Conservation (phyloP, 352 stramenopile genomes). For the Pythium biforme region DNA sequence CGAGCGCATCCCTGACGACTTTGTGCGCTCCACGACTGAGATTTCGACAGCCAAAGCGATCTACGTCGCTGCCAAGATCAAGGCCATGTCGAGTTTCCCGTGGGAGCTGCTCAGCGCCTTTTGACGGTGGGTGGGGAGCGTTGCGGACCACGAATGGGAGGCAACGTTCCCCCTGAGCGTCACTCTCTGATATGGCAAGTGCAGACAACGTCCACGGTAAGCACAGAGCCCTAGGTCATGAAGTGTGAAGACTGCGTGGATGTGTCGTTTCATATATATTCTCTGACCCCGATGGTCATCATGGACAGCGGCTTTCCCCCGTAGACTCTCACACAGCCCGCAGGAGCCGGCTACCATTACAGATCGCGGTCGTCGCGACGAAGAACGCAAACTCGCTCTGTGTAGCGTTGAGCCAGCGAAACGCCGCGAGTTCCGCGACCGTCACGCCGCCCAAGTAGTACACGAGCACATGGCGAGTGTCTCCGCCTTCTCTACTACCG, state of each 20-base stretch:
- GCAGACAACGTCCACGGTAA: no score
- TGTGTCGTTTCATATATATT: not conserved
- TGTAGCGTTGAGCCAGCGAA: conserved; percentile 68
- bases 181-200: conserved; percentile 1
- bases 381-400: conserved; percentile 66
- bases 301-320: no score
- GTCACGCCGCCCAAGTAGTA: conserved; percentile 86
- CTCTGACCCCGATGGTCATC: no score
- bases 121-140: conserved; percentile 15
- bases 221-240: no score
- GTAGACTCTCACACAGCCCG: conserved; percentile 42
- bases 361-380: conserved; percentile 70
- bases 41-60: conserved; percentile 31
- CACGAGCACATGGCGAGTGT: conserved; percentile 48
- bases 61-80: not conserved
- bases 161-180: conserved; percentile 18
- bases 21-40: conserved; percentile 30
- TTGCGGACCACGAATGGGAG: conserved; percentile 10
- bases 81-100: conserved; percentile 20
- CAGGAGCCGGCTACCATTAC: conserved; percentile 66
- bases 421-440: conserved; percentile 77
- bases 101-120: conserved; percentile 18
- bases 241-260: no score
- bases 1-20: conserved; percentile 54
- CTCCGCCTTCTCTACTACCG: not conserved